These are phyloP conservation scores for Metschnikowia proteae DNA, from an alignment of 805 yeast genomes.

Conservation along the genomic window DNA sequence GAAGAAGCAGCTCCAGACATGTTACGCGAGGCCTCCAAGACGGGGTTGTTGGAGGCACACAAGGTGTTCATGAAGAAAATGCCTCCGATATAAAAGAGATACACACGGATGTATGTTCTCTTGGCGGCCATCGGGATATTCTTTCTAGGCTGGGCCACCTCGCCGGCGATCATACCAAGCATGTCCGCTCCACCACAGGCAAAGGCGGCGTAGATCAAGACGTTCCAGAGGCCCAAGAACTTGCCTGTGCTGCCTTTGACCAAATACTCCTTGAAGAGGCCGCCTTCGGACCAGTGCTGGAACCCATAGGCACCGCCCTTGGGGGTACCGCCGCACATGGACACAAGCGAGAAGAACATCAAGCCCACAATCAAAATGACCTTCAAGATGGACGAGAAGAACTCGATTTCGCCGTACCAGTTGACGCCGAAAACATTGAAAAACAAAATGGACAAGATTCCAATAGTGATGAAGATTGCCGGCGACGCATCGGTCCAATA, in stretches of 20 bases:
- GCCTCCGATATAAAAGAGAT: constrained; percentile 37
- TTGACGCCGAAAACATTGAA: constrained; percentile 27
- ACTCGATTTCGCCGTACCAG: constrained; percentile 22
- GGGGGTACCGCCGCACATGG: constrained; percentile 40
- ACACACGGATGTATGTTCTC: constrained; percentile 33
- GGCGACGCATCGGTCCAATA: constrained; percentile 33
- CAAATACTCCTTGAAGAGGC: constrained; percentile 26
- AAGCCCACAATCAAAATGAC: constrained; percentile 33
- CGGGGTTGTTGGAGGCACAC: constrained; percentile 33
- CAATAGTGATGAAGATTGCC: constrained; percentile 30
- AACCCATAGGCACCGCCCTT: constrained; percentile 33
- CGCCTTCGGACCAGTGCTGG: constrained; percentile 34
- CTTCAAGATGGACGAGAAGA: constrained; percentile 20
- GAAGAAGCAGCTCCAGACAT: constrained; percentile 39
- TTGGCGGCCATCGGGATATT: constrained; percentile 32
- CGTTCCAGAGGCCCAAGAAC: constrained; percentile 62
- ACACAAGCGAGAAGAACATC: constrained; percentile 32
- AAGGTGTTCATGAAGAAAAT: constrained; percentile 34
- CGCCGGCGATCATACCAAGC: constrained; percentile 35
- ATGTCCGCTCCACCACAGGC: constrained; percentile 53
- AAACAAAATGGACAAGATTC: constrained; percentile 24
- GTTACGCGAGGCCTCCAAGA: constrained; percentile 24
- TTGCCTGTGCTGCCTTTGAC: constrained; percentile 53
- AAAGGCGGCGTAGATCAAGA: constrained; percentile 60
- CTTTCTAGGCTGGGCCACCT: constrained; percentile 42